Percentiles rank a stretch among this genome's conserved stretches.
Conservation (phyloP, 2,329 filamentous ascomycete genomes). For the Zelopaecilomyces penicillatus region DNA sequence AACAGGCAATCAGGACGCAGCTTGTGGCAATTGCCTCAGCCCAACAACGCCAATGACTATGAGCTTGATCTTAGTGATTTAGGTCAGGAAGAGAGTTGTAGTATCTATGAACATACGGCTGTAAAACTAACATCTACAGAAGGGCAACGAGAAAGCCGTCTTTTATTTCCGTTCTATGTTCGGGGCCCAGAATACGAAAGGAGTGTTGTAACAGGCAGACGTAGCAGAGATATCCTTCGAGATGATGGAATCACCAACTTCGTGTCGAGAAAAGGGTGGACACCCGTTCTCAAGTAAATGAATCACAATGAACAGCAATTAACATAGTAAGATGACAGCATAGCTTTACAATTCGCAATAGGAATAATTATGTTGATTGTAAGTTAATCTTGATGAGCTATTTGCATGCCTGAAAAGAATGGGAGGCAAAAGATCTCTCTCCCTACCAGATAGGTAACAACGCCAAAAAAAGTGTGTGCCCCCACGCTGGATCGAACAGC, state of each 20-base stretch:
- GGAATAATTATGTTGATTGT: no score
- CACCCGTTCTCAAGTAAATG: conserved; percentile 29
- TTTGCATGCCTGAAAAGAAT: no score
- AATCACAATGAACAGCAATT: not conserved
- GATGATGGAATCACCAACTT: conserved; percentile 54
- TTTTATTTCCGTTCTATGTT: conserved; percentile 53
- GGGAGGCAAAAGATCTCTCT: no score
- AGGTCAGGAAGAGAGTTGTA: no score
- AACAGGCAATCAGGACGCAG: conserved; percentile 15
- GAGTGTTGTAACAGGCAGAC: conserved; percentile 58
- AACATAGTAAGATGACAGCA: not conserved
- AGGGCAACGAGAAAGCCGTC: conserved; percentile 9
- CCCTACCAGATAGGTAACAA: no score
- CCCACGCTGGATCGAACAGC: conserved; percentile 2
- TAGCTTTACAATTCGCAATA: not conserved
- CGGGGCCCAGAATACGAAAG: conserved; percentile 51
- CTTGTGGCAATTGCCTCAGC: conserved; percentile 5
- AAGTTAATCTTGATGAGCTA: no score
- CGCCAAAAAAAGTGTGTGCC: conserved; percentile 1
- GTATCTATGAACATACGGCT: no score
- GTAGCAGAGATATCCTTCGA: conserved; percentile 47
- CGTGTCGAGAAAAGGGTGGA: conserved; percentile 53
- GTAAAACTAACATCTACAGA: not conserved
- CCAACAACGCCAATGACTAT: not conserved
- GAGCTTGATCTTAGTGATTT: not conserved